phyloP scores from a whole-genome alignment of 768 basidiomycete genomes.

The Kwoniella dendrophila region DNA sequence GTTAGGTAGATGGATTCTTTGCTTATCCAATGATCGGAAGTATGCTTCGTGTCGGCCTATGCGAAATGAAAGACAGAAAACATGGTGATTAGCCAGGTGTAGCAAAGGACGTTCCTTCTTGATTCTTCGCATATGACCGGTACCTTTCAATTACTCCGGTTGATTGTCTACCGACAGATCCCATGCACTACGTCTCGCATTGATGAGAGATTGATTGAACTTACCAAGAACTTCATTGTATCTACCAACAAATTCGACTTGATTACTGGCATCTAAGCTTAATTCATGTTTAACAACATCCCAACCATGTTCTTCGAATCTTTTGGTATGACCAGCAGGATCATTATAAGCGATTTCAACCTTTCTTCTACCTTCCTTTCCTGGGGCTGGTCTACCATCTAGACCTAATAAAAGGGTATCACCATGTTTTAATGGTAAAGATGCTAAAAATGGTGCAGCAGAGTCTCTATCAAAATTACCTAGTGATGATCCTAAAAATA shows the following conservation, averaged over 20 bases:
- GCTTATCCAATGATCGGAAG: slow-evolving; percentile 68
- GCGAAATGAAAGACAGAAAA: no score
- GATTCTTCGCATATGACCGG: no score
- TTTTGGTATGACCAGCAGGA: slow-evolving; percentile 67
- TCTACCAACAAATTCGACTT: slow-evolving; percentile 49
- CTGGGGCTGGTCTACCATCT: slow-evolving; percentile 15
- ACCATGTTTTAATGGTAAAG: slow-evolving; percentile 70
- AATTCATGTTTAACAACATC: slow-evolving; percentile 68
- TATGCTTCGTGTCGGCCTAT: slow-evolving; percentile 77
- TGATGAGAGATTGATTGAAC: neutral
- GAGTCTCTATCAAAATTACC: slow-evolving; percentile 81
- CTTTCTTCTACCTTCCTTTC: slow-evolving; percentile 8
- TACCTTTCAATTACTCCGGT: no score
- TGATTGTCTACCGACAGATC: no score
- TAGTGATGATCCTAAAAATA: slow-evolving; percentile 89
- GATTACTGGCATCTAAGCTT: slow-evolving; percentile 57
- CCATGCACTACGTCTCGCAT: slow-evolving; percentile 58
- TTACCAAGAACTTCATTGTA: slow-evolving; percentile 48
- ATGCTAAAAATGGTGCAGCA: slow-evolving; percentile 72
- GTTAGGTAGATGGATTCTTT: slow-evolving; percentile 60
- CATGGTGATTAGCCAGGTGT: no score
- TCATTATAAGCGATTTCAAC: slow-evolving; percentile 38
- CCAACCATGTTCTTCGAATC: slow-evolving; percentile 86
- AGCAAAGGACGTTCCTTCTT: no score
- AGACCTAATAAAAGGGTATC: slow-evolving; percentile 76